Base-by-base conservation (phyloP, 1,284 basidiomycete species). In the Sutorius eximius region DNA sequence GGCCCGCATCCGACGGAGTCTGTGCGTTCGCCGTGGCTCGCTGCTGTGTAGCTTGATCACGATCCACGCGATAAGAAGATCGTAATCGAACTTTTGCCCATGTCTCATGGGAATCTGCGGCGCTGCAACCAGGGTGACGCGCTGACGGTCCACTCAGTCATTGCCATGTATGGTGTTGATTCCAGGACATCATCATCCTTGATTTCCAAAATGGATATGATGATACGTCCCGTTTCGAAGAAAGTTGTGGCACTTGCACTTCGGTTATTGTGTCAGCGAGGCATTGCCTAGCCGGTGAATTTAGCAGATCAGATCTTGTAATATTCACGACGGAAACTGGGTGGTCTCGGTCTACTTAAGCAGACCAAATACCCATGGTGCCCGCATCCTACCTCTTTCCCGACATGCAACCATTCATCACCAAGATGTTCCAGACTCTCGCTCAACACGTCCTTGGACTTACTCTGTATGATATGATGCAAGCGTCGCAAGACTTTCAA, bases 381-480 rank as follows among this genome's bases (percentile, higher is more conserved):
- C n/a, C n/a, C n/a, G n/a, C n/a, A n/a, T 36, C 40, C 29, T n/a
- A 37, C 29, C n/a, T 22, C 13, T 29, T 32, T 11, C 18, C 40
- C 34, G 41, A 0, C 32, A 64, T 61, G 60, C 52, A 22, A 42
- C 5, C 37, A 11, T 46, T 5, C n/a, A 3, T 46, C 20, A 49
- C 56, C 22, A 45, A 45, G 29, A 53, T 45, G 8, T 30, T 40
- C 33, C 27, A 33, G 2, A 16, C 27, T 15, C 3, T n/a, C n/a
- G n/a, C n/a, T n/a, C n/a, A n/a, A n/a, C n/a, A 49, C 8, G 30
- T 66, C 27, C 60, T 57, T 12, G 8, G 11, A 33, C 27, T 55
- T 7, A 64, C 63, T 1, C 24, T 60, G 0, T 62, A 66, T 3
- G 36, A 68, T 6, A 60, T 55, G 51, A 56, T 66, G 37, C 41